Evolutionary conservation across 768 basidiomycete genomes (phyloP).

Genomic region (Daedaleopsis nitida): DNA sequence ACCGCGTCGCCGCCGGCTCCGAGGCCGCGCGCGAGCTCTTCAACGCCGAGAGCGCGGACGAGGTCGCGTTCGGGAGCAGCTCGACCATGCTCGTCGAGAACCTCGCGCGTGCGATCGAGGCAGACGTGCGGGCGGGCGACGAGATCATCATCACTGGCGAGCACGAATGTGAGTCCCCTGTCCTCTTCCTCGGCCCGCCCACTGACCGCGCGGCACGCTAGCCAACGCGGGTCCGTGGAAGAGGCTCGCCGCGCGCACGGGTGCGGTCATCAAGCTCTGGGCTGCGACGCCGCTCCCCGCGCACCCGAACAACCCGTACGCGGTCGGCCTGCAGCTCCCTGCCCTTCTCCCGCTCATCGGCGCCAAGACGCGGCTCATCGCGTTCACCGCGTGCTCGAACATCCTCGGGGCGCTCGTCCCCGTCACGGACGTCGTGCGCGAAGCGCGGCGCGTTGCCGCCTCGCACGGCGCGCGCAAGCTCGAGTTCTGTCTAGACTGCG

Average conservation of each 20-base stretch:
- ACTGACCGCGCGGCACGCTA: conserved; percentile 26
- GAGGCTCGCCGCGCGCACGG: conserved; percentile 60
- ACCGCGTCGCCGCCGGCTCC: conserved; percentile 52
- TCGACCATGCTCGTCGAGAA: conserved; percentile 73
- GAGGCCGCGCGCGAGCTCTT: conserved; percentile 58
- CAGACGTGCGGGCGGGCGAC: conserved; percentile 55
- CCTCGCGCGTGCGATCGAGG: conserved; percentile 61
- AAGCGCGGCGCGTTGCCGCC: conserved; percentile 42
- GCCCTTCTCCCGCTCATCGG: conserved; percentile 66
- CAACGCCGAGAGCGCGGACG: conserved; percentile 61
- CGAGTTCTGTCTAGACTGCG: conserved; percentile 74
- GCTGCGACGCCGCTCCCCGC: conserved; percentile 40
- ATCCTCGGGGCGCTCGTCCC: conserved; percentile 69
- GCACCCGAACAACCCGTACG: conserved; percentile 60
- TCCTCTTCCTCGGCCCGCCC: background rate
- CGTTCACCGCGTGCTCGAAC: conserved; percentile 77
- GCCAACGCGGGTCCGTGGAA: conserved; percentile 82
- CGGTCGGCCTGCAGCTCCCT: conserved; percentile 52
- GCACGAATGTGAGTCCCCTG: conserved; percentile 63
- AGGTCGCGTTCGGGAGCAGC: conserved; percentile 68
- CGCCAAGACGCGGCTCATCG: conserved; percentile 67
- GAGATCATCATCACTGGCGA: conserved; percentile 81
- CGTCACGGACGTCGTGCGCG: conserved; percentile 55
- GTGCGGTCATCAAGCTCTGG: conserved; percentile 63
- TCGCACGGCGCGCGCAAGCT: conserved; percentile 60